Conservation (phyloP, 1,139 yeast species). For the Saccharomyces hybrid region DNA sequence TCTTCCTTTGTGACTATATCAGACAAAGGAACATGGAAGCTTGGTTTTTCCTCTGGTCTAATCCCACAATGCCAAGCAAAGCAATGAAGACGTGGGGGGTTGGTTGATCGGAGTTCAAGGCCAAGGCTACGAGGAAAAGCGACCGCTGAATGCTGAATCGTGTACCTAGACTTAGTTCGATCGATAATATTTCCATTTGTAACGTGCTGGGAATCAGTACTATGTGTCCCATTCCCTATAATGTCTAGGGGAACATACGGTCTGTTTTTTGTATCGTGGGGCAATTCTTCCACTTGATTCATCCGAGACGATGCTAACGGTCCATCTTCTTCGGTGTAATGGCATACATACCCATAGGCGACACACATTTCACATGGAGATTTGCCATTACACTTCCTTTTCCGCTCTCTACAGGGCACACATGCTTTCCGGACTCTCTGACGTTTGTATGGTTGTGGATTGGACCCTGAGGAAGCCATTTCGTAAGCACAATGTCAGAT, state of each 20-base stretch:
- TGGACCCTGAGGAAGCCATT: neutral
- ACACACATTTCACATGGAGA: conserved; percentile 12
- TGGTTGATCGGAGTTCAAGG: conserved; percentile 8
- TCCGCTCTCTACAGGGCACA: conserved; percentile 11
- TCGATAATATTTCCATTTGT: conserved; percentile 4
- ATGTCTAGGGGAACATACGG: neutral
- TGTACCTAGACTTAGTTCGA: conserved; percentile 5
- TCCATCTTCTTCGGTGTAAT: conserved; percentile 3
- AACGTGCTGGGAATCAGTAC: neutral
- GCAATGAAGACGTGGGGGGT: conserved; percentile 11
- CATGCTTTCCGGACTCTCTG: conserved; percentile 12
- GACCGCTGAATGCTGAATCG: conserved; percentile 8
- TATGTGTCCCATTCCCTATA: neutral
- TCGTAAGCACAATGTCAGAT: neutral
- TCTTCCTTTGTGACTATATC: conserved; percentile 7
- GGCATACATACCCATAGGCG: conserved; percentile 8
- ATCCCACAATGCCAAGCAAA: conserved; percentile 12
- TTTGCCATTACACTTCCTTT: conserved; percentile 12
- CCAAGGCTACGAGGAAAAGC: conserved; percentile 10
- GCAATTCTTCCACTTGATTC: neutral
- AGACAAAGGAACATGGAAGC: conserved; percentile 1
- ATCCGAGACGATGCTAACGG: neutral
- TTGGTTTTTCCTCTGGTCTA: conserved; percentile 7
- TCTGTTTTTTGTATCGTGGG: neutral
- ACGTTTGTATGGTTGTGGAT: conserved; percentile 2